Conservation (phyloP, 768 basidiomycete genomes). For the Naematelia encephala region DNA sequence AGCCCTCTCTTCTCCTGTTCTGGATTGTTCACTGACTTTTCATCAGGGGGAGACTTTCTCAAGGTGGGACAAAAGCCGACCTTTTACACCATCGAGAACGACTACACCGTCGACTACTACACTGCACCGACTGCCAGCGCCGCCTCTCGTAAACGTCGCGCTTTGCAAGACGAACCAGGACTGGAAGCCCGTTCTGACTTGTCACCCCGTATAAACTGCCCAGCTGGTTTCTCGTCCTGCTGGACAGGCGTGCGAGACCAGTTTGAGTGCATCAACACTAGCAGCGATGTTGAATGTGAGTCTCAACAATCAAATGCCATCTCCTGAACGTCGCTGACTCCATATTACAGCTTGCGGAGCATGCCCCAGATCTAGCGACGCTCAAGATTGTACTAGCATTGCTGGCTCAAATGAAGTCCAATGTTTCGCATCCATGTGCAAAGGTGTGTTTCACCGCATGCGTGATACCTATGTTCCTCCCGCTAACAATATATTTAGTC, state of each 20-base stretch:
- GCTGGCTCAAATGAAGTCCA: constrained; percentile 4
- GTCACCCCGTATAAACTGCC: not conserved
- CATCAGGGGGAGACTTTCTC: constrained; percentile 6
- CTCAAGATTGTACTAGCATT: constrained; percentile 4
- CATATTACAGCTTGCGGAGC: not conserved
- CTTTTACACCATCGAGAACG: constrained; percentile 12
- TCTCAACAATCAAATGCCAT: too few species aligned
- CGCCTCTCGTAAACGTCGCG: not conserved
- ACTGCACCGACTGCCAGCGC: constrained; percentile 1
- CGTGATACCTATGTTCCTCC: not conserved
- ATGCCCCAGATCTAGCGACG: not conserved
- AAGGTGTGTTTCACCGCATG: not conserved
- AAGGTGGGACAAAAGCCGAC: constrained; percentile 4
- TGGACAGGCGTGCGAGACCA: not conserved
- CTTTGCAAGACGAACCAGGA: not conserved
- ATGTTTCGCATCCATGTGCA: not conserved
- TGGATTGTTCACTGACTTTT: not conserved
- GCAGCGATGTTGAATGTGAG: constrained; percentile 3
- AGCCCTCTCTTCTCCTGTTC: not conserved
- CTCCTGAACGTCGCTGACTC: too few species aligned
- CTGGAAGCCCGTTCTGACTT: not conserved
- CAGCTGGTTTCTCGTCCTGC: constrained; percentile 1
- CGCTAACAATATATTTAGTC: not conserved
- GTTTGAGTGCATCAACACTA: constrained; percentile 8
- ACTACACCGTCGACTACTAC: constrained; percentile 8